A percentile compares a stretch with the other conserved stretches of the same genome.
phyloP scores from a whole-genome alignment of 2,329 filamentous ascomycete genomes.

The Septoria linicola region DNA sequence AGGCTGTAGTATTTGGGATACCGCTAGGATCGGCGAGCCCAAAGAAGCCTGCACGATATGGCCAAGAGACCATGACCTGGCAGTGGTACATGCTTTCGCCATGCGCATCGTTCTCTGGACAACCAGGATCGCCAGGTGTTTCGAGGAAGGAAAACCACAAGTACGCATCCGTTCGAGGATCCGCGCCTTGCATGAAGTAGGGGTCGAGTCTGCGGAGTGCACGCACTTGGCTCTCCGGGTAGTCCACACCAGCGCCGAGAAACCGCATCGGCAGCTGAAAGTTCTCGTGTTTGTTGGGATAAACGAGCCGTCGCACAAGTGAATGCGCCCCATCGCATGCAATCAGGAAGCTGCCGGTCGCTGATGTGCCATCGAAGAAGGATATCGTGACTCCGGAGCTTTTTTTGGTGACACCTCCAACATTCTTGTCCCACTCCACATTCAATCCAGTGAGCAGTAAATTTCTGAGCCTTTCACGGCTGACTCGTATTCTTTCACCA shows the following conservation, averaged over 20 bases:
- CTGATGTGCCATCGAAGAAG: constrained; percentile 15
- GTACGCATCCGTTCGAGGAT: constrained; percentile 53
- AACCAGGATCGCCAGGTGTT: constrained; percentile 43
- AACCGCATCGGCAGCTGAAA: constrained; percentile 48
- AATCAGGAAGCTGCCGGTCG: constrained; percentile 15
- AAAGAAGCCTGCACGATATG: constrained; percentile 28
- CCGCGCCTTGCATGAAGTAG: constrained; percentile 52
- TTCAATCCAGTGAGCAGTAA: constrained; percentile 11
- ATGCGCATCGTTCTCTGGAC: neutral
- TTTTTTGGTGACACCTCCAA: constrained; percentile 4
- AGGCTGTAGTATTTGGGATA: constrained; percentile 42
- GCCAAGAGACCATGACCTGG: constrained; percentile 53
- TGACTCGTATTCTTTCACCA: constrained; percentile 17
- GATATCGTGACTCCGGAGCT: constrained; percentile 4
- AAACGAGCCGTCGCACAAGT: constrained; percentile 9
- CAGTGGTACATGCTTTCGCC: constrained; percentile 16
- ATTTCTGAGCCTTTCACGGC: constrained; percentile 8
- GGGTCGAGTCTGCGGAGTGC: constrained; percentile 52
- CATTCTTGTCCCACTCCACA: constrained; percentile 18
- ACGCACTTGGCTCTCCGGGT: constrained; percentile 44
- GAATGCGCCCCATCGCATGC: constrained; percentile 21
- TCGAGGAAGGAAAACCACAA: constrained; percentile 56
- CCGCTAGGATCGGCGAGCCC: constrained; percentile 33
- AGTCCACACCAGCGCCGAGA: constrained; percentile 46
- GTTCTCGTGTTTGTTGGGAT: constrained; percentile 10